Conservation (phyloP, 2,329 filamentous ascomycete species). For the Cadophora malorum region DNA sequence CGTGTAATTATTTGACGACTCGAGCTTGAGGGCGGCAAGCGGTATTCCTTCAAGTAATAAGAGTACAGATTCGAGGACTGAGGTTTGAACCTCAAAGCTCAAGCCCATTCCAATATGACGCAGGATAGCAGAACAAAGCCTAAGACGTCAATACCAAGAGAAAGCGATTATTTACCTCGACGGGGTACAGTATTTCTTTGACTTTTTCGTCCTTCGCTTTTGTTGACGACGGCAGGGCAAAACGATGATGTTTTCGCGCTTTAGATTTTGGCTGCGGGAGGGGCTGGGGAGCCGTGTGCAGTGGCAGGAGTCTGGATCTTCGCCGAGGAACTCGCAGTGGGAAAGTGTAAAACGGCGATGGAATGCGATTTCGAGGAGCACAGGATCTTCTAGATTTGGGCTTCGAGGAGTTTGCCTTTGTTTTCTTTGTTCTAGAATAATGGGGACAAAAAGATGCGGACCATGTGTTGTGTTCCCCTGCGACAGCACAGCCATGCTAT, state of each 20-base stretch:
- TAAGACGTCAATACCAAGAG: not conserved
- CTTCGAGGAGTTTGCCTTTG: not conserved
- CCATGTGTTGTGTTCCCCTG: not conserved
- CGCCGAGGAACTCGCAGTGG: not conserved
- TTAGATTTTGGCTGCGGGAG: constrained; percentile 8
- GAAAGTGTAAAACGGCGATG: not conserved
- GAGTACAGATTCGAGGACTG: not conserved
- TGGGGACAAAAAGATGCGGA: not conserved
- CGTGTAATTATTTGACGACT: not conserved
- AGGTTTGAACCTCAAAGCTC: not conserved
- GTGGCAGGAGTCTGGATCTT: constrained; percentile 8
- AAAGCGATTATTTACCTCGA: not conserved
- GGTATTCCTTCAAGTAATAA: not conserved
- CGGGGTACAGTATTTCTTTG: not conserved
- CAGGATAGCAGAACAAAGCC: not conserved
- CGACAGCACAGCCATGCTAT: not conserved
- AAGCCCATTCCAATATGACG: not conserved
- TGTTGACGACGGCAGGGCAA: not conserved
- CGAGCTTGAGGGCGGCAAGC: not conserved
- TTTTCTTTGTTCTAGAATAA: not conserved
- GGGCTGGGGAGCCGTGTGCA: constrained; percentile 12
- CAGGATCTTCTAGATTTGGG: not conserved
- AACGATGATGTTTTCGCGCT: not conserved
- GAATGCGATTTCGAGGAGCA: constrained; percentile 2
- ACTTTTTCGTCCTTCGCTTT: not conserved